Percentiles rank a stretch among this genome's conserved stretches.
Conservation (phyloP, 2,329 filamentous ascomycete species). For the Diaporthe sp. region DNA sequence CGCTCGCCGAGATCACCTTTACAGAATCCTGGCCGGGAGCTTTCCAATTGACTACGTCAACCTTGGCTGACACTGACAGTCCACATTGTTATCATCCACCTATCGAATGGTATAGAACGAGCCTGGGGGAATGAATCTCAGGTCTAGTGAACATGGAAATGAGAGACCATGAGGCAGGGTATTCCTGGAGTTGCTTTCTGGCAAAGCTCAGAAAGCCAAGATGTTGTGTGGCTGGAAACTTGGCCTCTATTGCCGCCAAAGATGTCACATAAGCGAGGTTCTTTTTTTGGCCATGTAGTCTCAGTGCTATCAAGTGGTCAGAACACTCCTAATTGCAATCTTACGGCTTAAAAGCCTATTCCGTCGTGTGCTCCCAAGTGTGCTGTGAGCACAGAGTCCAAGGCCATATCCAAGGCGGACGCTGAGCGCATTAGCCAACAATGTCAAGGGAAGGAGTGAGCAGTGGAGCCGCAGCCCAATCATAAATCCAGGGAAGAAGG, state of each 20-base stretch:
- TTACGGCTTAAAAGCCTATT: not conserved
- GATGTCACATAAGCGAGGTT: not conserved
- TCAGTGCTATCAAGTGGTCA: not conserved
- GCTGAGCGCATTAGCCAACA: not conserved
- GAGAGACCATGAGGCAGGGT: not conserved
- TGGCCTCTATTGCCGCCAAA: not conserved
- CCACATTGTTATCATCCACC: too few species aligned
- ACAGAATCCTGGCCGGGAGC: too few species aligned
- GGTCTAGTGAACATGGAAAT: too few species aligned
- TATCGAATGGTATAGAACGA: too few species aligned
- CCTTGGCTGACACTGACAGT: too few species aligned
- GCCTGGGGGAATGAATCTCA: too few species aligned
- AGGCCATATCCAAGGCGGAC: not conserved
- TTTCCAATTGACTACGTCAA: too few species aligned
- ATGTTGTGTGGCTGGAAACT: not conserved
- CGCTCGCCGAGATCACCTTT: too few species aligned
- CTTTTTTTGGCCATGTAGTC: not conserved
- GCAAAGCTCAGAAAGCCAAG: not conserved
- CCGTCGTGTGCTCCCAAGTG: not conserved
- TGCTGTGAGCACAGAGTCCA: not conserved
- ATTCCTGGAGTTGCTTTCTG: not conserved
- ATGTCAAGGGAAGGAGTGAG: not conserved
- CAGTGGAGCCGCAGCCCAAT: not conserved
- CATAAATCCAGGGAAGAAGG: too few species aligned
- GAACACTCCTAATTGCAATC: not conserved